Evolutionary conservation across 371 early-diverging fungal genomes (phyloP).

Genomic region (Apophysomyces ossiformis): DNA sequence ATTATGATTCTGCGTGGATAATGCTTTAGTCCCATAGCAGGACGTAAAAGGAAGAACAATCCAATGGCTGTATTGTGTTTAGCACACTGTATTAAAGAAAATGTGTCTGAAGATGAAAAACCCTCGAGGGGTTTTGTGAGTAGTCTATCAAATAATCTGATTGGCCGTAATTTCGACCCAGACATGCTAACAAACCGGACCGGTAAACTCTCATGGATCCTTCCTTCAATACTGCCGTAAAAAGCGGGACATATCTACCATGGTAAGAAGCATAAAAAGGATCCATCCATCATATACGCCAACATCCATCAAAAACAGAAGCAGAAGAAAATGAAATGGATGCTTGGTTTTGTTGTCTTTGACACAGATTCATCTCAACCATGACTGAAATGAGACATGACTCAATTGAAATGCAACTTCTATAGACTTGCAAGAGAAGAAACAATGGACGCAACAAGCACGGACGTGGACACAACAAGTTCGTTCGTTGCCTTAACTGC

Average conservation of each 20-base stretch:
- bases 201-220: not conserved
- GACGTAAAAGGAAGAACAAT: too few relatives aligned
- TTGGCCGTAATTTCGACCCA: slow-evolving; percentile 7
- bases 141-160: not conserved
- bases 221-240: slow-evolving; percentile 10
- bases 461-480: slow-evolving; percentile 97
- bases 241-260: slow-evolving; percentile 10
- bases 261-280: not conserved
- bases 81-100: too few relatives aligned
- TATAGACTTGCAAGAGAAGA: slow-evolving; percentile 95
- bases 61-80: too few relatives aligned
- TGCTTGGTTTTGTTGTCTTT: not conserved
- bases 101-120: too few relatives aligned
- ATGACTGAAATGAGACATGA: not conserved
- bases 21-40: too few relatives aligned
- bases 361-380: not conserved
- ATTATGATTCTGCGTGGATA: too few relatives aligned
- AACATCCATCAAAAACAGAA: not conserved
- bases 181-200: slow-evolving; percentile 11
- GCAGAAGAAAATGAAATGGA: not conserved
- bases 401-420: not conserved
- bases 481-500: slow-evolving; percentile 99
- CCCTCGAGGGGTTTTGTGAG: too few relatives aligned
- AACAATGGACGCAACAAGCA: slow-evolving; percentile 99
- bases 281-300: slow-evolving; percentile 3